These are phyloP conservation scores for Drosera spatulata DNA, from an alignment of 179 eudicot species.

Conservation along the genomic window DNA sequence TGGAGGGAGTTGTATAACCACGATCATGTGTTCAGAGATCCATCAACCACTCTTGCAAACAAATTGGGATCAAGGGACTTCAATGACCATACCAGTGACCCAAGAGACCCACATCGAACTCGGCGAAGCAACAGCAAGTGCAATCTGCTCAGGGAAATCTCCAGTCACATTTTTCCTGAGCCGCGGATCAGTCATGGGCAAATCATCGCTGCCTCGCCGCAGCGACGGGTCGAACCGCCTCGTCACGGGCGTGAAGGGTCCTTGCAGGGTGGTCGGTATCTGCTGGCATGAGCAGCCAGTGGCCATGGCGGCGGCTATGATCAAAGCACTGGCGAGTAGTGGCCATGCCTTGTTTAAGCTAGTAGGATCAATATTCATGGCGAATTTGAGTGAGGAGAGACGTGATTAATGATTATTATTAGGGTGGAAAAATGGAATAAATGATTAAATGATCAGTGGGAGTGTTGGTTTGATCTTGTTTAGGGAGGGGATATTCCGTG, in stretches of 20 bases:
- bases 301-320: neutral
- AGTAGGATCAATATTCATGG: too few relatives aligned
- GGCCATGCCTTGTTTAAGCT: too few relatives aligned
- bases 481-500: too few relatives aligned
- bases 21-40: too few relatives aligned
- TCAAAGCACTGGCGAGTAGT: neutral
- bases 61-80: neutral
- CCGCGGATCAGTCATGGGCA: slow-evolving; percentile 58
- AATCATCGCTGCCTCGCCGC: slow-evolving; percentile 67
- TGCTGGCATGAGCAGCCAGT: neutral
- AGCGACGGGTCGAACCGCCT: slow-evolving; percentile 53
- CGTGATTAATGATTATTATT: too few relatives aligned
- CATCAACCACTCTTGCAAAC: neutral
- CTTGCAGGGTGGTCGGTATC: slow-evolving; percentile 53
- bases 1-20: too few relatives aligned
- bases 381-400: too few relatives aligned
- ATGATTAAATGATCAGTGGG: too few relatives aligned
- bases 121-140: slow-evolving; percentile 66
- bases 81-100: slow-evolving; percentile 8
- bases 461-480: too few relatives aligned
- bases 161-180: slow-evolving; percentile 46
- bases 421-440: too few relatives aligned
- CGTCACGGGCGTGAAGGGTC: slow-evolving; percentile 69
- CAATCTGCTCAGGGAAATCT: slow-evolving; percentile 73
- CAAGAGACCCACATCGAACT: slow-evolving; percentile 77